A percentile compares a stretch with the other conserved stretches of the same genome.
Evolutionary conservation across 2,329 filamentous ascomycete species (phyloP).

Genomic region (Penicillium sumatraense): DNA sequence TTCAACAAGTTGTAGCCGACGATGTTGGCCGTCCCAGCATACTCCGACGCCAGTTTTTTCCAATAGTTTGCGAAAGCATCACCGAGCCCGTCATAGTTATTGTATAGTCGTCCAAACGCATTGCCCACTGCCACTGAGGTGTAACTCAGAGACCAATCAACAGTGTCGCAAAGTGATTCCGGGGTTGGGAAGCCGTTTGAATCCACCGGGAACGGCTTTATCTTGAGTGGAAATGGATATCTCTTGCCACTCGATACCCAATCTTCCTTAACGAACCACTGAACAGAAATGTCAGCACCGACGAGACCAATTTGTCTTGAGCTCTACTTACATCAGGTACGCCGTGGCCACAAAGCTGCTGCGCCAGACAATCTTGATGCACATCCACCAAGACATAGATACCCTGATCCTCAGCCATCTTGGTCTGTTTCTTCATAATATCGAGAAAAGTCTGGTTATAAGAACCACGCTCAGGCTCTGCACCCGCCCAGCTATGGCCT

Average conservation of each 20-base stretch:
- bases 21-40: slow-evolving; percentile 10
- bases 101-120: slow-evolving; percentile 21
- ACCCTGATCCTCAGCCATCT: slow-evolving; percentile 17
- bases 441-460: slow-evolving; percentile 19
- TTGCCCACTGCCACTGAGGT: slow-evolving; percentile 16
- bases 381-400: slow-evolving; percentile 18
- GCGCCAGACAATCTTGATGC: slow-evolving; percentile 15
- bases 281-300: slow-evolving; percentile 3
- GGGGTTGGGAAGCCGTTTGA: slow-evolving; percentile 12
- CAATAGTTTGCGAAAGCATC: slow-evolving; percentile 20
- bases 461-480: slow-evolving; percentile 14
- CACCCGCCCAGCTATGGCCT: slow-evolving; percentile 16
- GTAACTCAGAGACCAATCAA: slow-evolving; percentile 18
- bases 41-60: slow-evolving; percentile 17
- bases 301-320: not conserved
- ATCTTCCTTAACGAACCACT: slow-evolving; percentile 17
- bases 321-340: slow-evolving; percentile 15
- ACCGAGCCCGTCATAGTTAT: slow-evolving; percentile 18
- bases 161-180: slow-evolving; percentile 10
- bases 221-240: slow-evolving; percentile 17
- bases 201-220: slow-evolving; percentile 11
- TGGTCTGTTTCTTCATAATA: slow-evolving; percentile 19
- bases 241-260: slow-evolving; percentile 14
- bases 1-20: slow-evolving; percentile 18
- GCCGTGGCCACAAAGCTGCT: slow-evolving; percentile 15